Conservation (phyloP, 2,329 filamentous ascomycete species). For the Arthrobotrys sinensis region DNA sequence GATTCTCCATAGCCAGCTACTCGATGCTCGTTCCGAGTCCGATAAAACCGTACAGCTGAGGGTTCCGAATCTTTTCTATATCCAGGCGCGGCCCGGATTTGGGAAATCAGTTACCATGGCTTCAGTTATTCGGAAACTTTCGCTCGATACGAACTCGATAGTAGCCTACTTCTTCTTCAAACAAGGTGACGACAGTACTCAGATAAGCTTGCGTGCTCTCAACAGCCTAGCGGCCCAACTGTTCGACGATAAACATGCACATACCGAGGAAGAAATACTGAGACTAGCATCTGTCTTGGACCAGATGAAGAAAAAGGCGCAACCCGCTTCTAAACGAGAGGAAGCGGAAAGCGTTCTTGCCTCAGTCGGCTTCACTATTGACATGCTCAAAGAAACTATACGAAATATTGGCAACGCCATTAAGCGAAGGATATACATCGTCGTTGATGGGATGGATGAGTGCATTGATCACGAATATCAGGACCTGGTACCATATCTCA, state of each 20-base stretch:
- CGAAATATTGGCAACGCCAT: constrained; percentile 25
- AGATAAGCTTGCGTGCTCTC: constrained; percentile 33
- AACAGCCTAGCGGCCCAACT: constrained; percentile 47
- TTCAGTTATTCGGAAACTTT: constrained; percentile 33
- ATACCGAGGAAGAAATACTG: constrained; percentile 34
- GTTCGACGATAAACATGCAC: constrained; percentile 52
- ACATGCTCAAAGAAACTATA: constrained; percentile 51
- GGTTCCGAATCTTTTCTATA: constrained; percentile 47
- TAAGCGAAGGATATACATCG: constrained; percentile 37
- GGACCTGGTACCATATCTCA: constrained; percentile 28
- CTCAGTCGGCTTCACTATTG: constrained; percentile 12
- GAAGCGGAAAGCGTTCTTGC: constrained; percentile 5
- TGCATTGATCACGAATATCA: constrained; percentile 49
- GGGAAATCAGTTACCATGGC: constrained; percentile 55
- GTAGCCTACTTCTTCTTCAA: constrained; percentile 58
- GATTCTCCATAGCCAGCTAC: constrained; percentile 15
- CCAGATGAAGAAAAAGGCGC: constrained; percentile 12
- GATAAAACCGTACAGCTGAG: not conserved
- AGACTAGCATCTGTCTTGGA: constrained; percentile 32
- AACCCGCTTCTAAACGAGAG: not conserved
- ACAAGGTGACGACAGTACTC: constrained; percentile 53
- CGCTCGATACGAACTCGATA: constrained; percentile 17
- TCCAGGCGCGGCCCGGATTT: constrained; percentile 49
- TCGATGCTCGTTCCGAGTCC: not conserved
- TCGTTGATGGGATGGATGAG: constrained; percentile 52